Evolutionary conservation across 1,284 basidiomycete genomes (phyloP).

Genomic region (Stygiomarasmius scandens): DNA sequence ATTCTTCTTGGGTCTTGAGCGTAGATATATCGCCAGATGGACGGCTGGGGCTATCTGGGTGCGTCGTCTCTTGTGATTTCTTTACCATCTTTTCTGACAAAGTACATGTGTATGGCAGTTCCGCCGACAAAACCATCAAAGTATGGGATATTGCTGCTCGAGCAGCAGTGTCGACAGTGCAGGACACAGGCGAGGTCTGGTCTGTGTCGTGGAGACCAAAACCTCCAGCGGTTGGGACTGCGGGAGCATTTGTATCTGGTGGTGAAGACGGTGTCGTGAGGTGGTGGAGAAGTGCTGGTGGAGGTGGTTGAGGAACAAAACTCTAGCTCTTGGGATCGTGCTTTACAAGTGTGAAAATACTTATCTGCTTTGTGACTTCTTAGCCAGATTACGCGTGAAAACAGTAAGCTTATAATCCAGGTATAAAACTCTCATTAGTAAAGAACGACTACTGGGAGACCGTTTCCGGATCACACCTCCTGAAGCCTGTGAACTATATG

Average conservation of each 20-base stretch:
- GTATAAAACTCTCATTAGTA: too few species aligned
- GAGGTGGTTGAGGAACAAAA: conserved; percentile 3
- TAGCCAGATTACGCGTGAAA: too few species aligned
- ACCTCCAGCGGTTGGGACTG: conserved; percentile 51
- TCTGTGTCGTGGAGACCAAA: conserved; percentile 80
- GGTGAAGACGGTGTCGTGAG: conserved; percentile 80
- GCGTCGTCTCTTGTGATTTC: conserved; percentile 28
- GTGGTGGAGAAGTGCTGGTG: conserved; percentile 77
- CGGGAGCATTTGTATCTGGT: conserved; percentile 76
- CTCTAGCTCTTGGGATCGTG: too few species aligned
- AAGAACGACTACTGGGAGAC: too few species aligned
- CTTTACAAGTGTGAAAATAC: too few species aligned
- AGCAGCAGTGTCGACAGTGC: conserved; percentile 74
- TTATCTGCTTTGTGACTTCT: too few species aligned
- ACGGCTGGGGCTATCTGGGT: conserved; percentile 80
- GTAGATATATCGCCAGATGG: conserved; percentile 80
- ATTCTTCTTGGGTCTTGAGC: conserved; percentile 85
- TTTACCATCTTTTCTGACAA: not conserved
- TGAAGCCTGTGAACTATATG: not conserved
- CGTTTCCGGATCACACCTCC: too few species aligned
- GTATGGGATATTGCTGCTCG: conserved; percentile 86
- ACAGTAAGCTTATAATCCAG: too few species aligned
- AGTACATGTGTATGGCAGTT: conserved; percentile 46
- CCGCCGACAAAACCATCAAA: conserved; percentile 84
- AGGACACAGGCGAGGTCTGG: conserved; percentile 85